Evolutionary conservation across 2,329 filamentous ascomycete genomes (phyloP).

Genomic region (Cladosporium sp.): DNA sequence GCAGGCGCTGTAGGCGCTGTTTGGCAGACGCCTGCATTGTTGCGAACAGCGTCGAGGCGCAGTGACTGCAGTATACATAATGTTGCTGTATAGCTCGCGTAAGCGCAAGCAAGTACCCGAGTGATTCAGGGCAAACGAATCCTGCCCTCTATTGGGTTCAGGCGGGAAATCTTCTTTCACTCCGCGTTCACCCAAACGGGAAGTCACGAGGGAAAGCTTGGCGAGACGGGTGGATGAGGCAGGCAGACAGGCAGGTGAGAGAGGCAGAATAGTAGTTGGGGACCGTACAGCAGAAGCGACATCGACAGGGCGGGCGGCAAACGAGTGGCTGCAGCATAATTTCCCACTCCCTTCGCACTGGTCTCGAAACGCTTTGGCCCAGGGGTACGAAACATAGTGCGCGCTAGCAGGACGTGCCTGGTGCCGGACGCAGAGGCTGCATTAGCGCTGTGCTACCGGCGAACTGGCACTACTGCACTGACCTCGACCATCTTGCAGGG

Average conservation of each 20-base stretch:
- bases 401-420: neutral
- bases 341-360: neutral
- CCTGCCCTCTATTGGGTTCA: neutral
- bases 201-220: neutral
- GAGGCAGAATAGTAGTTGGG: too few species aligned
- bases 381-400: constrained; percentile 14
- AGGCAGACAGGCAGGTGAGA: too few species aligned
- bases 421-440: neutral
- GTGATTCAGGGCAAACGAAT: neutral
- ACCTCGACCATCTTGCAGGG: neutral
- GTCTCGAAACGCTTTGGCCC: neutral
- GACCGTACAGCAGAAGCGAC: neutral
- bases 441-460: neutral
- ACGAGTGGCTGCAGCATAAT: constrained; percentile 1
- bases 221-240: neutral
- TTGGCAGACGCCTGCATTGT: constrained; percentile 7
- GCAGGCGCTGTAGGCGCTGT: neutral
- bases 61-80: neutral
- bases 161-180: neutral
- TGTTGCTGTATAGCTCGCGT: neutral
- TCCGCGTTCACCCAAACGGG: neutral
- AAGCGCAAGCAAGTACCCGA: neutral
- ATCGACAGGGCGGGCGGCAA: neutral
- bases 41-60: neutral
- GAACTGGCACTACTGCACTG: neutral